Evolutionary conservation across 768 basidiomycete genomes (phyloP).

Genomic region (Suillus tomentosus): DNA sequence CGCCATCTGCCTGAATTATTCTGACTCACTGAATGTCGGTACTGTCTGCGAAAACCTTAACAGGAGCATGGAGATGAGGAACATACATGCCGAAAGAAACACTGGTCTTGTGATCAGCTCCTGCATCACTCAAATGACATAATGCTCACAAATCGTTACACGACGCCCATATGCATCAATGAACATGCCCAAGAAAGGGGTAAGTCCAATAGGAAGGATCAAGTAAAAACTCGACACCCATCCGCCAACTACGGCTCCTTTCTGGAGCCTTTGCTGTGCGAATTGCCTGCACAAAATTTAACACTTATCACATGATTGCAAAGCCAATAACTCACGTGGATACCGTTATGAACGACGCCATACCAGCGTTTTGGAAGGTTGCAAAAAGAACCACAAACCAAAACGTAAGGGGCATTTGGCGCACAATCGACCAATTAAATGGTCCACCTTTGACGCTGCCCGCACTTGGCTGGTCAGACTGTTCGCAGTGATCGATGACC

Average conservation of each 20-base stretch:
- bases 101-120: constrained; percentile 25
- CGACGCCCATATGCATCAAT: constrained; percentile 42
- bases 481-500: constrained; percentile 37
- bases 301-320: neutral
- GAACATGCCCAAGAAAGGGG: constrained; percentile 43
- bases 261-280: constrained; percentile 42
- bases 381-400: constrained; percentile 44
- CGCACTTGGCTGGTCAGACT: constrained; percentile 29
- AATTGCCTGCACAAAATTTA: constrained; percentile 35
- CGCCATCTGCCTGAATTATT: too few relatives aligned
- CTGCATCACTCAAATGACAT: neutral
- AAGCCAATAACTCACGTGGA: constrained; percentile 37
- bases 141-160: constrained; percentile 38
- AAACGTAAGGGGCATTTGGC: constrained; percentile 39
- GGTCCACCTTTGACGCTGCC: constrained; percentile 26
- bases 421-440: constrained; percentile 36
- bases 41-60: constrained; percentile 41
- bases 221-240: constrained; percentile 48
- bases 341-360: constrained; percentile 45
- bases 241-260: constrained; percentile 45
- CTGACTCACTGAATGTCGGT: constrained; percentile 38
- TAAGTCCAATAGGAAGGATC: constrained; percentile 40
- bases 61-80: constrained; percentile 44
- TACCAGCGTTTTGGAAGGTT: constrained; percentile 45
- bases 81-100: constrained; percentile 40